phyloP scores from a whole-genome alignment of 2,329 filamentous ascomycete species.

The Aspergillus sp. region DNA sequence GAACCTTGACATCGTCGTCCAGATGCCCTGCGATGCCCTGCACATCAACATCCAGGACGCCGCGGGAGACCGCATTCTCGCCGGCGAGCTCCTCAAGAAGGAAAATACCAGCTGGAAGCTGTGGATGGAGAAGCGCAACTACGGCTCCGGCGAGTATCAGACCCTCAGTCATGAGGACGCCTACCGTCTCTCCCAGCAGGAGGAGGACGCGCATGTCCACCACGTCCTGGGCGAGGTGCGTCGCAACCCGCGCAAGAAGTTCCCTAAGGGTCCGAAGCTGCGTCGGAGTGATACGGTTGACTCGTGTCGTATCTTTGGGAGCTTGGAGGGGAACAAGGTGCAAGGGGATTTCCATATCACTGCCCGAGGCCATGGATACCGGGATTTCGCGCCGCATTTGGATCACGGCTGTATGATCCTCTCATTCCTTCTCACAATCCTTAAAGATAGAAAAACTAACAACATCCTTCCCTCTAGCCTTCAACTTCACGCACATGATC shows the following conservation, averaged over 20 bases:
- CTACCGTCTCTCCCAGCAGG: conserved; percentile 46
- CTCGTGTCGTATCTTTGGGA: conserved; percentile 87
- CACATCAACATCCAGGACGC: conserved; percentile 98
- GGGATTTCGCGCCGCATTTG: conserved; percentile 74
- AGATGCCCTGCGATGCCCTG: conserved; percentile 84
- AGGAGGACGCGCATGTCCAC: conserved; percentile 79
- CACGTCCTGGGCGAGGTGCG: conserved; percentile 78
- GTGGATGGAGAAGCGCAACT: conserved; percentile 72
- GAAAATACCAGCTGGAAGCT: conserved; percentile 79
- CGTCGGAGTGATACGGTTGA: conserved; percentile 58
- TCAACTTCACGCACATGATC: conserved; percentile 98
- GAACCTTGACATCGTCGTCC: conserved; percentile 90
- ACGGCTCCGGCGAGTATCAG: conserved; percentile 54
- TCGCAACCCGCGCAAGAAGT: conserved; percentile 64
- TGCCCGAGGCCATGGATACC: conserved; percentile 91
- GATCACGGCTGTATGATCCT: conserved; percentile 70
- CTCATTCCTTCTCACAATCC: too few species aligned
- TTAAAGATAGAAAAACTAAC: background rate
- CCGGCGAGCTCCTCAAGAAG: conserved; percentile 68
- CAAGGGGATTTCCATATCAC: conserved; percentile 99
- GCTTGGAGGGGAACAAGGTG: conserved; percentile 89
- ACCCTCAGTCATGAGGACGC: conserved; percentile 64
- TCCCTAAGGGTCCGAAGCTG: conserved; percentile 71
- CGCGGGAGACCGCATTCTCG: conserved; percentile 85
- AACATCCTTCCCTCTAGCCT: conserved; percentile 54